Base-by-base conservation (phyloP, 2,329 filamentous ascomycete genomes). In the Hypoxylon sp. region DNA sequence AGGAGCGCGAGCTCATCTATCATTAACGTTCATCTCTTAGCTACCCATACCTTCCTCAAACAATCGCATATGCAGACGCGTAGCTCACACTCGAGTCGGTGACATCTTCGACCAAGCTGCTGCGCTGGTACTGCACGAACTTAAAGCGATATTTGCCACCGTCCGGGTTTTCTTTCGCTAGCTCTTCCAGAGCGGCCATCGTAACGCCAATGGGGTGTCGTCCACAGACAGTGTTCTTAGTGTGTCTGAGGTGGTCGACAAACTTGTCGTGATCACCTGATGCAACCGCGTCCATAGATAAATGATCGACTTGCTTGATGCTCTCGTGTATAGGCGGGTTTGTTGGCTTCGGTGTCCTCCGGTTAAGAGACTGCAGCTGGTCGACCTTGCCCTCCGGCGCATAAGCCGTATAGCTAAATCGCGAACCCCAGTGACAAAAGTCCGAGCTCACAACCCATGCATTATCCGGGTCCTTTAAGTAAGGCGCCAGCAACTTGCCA, bases 341-440 rank as follows among this genome's bases (percentile, higher is more conserved):
- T 0, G 70, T 77, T 14, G 81, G 84, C 33, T 63, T 78, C 0
- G 75, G 75, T 1, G 78, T 78, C 8, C 74, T 70, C 2, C 78
- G 60, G 4, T 73, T 67, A 37, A 83, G 82, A 22, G 76, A 82
- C 70, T 70, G 83, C 76, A 82, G 80, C 68, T 76, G 79, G 72
- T 24, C 83, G 1, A 82, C 70, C 11, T 81, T 77, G 37, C 76
- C 78, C 75, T 71, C 84, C 61, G 68, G 86, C 66, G 66, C 86
- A 78, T 98, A 97, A 65, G 91, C 91, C 29, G 90, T 93, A 80
- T 98, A 99, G 61, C 87, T 84, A 80, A 98, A 99, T 53, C 93
- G 87, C 0, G 84, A 74, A 10, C 96, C 96, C 96, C 96, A 99
- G 80, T 99, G 96, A 71, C 95, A 98, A 79, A 99, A 99, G 79